phyloP scores from a whole-genome alignment of 2,329 filamentous ascomycete genomes.

The Arthrobotrys megalospora region DNA sequence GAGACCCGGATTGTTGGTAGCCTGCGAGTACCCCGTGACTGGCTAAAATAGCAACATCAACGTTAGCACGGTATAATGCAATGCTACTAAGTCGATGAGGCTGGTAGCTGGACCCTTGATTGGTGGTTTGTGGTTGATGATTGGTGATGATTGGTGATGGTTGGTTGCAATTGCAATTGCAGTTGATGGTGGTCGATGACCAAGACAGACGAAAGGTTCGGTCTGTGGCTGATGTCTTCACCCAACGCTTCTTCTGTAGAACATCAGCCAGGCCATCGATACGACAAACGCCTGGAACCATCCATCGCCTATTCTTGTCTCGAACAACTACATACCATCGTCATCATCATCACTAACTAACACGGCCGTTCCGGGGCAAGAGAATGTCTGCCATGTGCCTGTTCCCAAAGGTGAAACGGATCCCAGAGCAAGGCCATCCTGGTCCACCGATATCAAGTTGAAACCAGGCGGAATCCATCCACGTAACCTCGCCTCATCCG shows the following conservation, averaged over 20 bases:
- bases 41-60: conserved; percentile 19
- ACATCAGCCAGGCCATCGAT: no score
- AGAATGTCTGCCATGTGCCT: neutral
- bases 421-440: neutral
- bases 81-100: neutral
- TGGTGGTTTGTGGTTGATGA: neutral
- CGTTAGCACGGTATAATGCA: neutral
- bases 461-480: conserved; percentile 26
- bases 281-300: no score
- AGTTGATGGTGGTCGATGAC: neutral
- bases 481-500: conserved; percentile 5
- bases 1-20: conserved; percentile 29
- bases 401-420: conserved; percentile 9
- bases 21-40: conserved; percentile 15
- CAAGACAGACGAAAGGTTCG: neutral
- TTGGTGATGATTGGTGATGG: neutral
- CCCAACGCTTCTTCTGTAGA: no score
- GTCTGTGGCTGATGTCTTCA: no score
- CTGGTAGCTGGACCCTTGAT: conserved; percentile 8
- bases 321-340: no score
- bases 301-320: no score
- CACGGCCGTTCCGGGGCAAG: no score
- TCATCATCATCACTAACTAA: no score
- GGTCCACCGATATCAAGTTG: conserved; percentile 11
- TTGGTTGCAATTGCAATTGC: neutral